Conservation (phyloP, 1,284 basidiomycete species). For the Melampsora abietis-canadensis region DNA sequence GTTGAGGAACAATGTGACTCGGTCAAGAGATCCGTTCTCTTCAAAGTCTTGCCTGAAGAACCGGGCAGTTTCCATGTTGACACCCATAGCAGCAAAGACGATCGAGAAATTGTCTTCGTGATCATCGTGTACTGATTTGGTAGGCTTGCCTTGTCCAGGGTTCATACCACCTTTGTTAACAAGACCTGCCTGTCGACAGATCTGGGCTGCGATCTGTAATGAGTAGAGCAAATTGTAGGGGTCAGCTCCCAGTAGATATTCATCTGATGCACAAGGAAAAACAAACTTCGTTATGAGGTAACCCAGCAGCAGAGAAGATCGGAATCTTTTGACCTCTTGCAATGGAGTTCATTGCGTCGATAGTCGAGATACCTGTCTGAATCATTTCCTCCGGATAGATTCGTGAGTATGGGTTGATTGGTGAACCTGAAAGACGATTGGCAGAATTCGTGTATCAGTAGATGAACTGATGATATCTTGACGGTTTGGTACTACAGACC, state of each 20-base stretch:
- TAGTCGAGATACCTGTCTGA: conserved; percentile 98
- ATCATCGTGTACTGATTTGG: conserved; percentile 95
- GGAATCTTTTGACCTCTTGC: conserved; percentile 99
- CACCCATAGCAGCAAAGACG: conserved; percentile 99
- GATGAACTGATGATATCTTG: neutral
- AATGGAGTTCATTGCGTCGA: conserved; percentile 96
- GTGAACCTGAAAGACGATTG: conserved; percentile 67
- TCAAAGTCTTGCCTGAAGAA: conserved; percentile 99
- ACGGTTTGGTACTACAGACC: conserved; percentile 59
- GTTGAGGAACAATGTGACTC: conserved; percentile 98
- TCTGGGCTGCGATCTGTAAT: conserved; percentile 92
- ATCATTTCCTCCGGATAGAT: conserved; percentile 99
- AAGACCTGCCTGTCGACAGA: conserved; percentile 96
- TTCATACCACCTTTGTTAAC: conserved; percentile 63
- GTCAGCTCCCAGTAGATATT: neutral
- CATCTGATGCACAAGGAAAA: conserved; percentile 45
- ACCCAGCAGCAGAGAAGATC: conserved; percentile 97
- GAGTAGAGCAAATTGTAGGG: conserved; percentile 20
- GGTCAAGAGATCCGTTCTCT: conserved; percentile 95
- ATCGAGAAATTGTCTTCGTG: conserved; percentile 99
- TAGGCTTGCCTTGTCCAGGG: conserved; percentile 62
- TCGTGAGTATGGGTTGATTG: conserved; percentile 97
- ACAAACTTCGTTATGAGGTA: conserved; percentile 93
- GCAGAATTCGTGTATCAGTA: neutral
- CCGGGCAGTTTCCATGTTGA: conserved; percentile 99